Percentiles rank a stretch among this genome's conserved stretches.
Evolutionary conservation across 768 basidiomycete genomes (phyloP).

Genomic region (Tylopilus vinaceipallidus): DNA sequence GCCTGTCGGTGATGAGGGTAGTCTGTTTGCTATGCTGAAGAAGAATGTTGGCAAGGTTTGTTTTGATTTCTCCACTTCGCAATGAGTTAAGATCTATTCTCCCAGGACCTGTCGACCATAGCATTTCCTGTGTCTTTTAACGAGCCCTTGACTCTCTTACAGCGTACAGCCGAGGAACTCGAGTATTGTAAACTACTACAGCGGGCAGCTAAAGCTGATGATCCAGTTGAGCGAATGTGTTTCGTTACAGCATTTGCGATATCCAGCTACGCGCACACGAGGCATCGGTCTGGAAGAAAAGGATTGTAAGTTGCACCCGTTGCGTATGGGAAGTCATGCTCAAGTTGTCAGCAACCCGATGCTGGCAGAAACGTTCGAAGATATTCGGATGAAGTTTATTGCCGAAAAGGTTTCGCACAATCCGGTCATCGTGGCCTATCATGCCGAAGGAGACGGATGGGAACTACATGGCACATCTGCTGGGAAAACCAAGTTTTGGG

Average conservation of each 20-base stretch:
- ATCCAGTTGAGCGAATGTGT: slow-evolving; percentile 67
- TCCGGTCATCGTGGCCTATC: slow-evolving; percentile 81
- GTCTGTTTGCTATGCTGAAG: slow-evolving; percentile 77
- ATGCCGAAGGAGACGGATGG: slow-evolving; percentile 80
- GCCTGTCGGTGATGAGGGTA: slow-evolving; percentile 72
- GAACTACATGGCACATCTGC: slow-evolving; percentile 70
- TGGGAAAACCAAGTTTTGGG: slow-evolving; percentile 90
- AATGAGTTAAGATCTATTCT: neutral
- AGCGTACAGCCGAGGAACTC: slow-evolving; percentile 79
- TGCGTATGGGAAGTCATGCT: slow-evolving; percentile 5
- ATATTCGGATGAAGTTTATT: slow-evolving; percentile 74
- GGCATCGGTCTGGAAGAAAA: slow-evolving; percentile 78
- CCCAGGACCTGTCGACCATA: slow-evolving; percentile 77
- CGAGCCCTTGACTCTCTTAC: slow-evolving; percentile 80
- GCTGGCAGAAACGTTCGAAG: slow-evolving; percentile 87
- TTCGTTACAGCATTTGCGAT: slow-evolving; percentile 84
- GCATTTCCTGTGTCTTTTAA: slow-evolving; percentile 89
- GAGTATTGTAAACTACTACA: slow-evolving; percentile 74
- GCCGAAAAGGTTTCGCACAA: slow-evolving; percentile 88
- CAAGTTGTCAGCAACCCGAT: slow-evolving; percentile 70
- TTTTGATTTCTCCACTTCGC: neutral
- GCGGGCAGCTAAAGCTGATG: slow-evolving; percentile 55
- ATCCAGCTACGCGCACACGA: slow-evolving; percentile 80
- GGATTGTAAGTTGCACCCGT: slow-evolving; percentile 63
- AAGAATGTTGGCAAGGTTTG: slow-evolving; percentile 85